Percentiles rank a stretch among this genome's conserved stretches.
These are phyloP conservation scores for Chenopodium suecicum DNA, from an alignment of 148 eudicot species.

Conservation along the genomic window DNA sequence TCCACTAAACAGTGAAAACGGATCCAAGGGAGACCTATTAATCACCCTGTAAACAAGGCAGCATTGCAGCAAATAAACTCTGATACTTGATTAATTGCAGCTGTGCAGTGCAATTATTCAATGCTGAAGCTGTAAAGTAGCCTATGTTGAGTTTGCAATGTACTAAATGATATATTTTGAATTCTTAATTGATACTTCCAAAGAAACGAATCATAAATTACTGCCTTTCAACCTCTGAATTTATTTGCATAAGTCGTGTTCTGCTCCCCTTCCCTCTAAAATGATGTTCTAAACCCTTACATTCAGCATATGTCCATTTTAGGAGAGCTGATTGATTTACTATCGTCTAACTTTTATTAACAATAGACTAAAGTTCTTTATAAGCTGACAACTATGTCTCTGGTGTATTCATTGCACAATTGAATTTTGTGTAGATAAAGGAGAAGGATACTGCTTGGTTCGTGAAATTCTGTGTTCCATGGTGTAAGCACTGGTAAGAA, in stretches of 20 bases:
- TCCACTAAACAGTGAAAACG: neutral
- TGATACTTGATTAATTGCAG: neutral
- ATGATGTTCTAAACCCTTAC: neutral
- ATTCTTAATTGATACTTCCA: neutral
- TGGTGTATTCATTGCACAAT: no score
- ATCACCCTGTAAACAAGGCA: neutral
- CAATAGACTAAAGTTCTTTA: neutral
- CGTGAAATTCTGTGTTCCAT: constrained; percentile 86
- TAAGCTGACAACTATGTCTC: neutral
- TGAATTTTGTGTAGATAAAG: constrained; percentile 50
- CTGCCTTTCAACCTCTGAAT: neutral
- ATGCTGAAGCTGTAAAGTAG: neutral
- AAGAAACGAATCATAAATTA: neutral
- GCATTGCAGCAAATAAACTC: neutral
- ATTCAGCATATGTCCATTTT: neutral
- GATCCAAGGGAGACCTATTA: neutral
- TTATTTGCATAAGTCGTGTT: neutral
- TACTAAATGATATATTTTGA: no score
- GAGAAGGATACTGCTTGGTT: constrained; percentile 99
- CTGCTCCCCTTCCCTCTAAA: neutral
- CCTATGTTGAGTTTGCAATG: neutral
- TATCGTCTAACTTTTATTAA: neutral
- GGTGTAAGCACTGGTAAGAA: constrained; percentile 97
- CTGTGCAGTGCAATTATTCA: neutral
- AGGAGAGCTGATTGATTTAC: neutral